Percentiles rank a stretch among this genome's conserved stretches.
phyloP scores from a whole-genome alignment of 1,139 yeast species.

The Saccharomyces hybrid region DNA sequence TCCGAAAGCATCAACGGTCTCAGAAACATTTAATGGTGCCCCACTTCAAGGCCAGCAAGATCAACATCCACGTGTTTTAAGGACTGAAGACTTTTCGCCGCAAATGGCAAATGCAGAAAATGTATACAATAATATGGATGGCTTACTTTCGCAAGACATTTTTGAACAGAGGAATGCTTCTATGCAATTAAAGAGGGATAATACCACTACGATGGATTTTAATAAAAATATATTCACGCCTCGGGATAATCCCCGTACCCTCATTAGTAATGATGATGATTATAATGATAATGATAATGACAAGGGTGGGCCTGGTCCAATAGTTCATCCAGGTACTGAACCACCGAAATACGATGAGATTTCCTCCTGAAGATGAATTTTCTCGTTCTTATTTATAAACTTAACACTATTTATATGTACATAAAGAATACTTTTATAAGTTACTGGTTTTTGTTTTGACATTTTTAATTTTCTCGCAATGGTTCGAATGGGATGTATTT shows the following conservation, averaged over 20 bases:
- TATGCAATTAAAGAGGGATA: neutral
- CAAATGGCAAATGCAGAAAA: neutral
- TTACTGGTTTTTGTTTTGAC: neutral
- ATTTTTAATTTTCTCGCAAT: too few species aligned
- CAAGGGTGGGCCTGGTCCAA: neutral
- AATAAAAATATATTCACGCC: neutral
- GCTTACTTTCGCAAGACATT: neutral
- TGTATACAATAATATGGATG: constrained; percentile 2
- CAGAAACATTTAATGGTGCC: constrained; percentile 8
- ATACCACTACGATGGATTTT: neutral
- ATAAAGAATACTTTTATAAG: neutral
- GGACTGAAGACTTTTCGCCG: constrained; percentile 7
- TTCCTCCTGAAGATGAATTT: constrained; percentile 3
- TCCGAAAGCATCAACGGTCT: neutral
- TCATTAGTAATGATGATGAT: neutral
- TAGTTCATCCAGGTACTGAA: constrained; percentile 2
- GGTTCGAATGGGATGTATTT: neutral
- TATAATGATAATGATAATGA: neutral
- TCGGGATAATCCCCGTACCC: neutral
- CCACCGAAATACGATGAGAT: constrained; percentile 24
- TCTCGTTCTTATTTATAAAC: neutral
- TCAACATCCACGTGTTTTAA: neutral
- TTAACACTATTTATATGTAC: neutral
- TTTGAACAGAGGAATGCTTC: neutral
- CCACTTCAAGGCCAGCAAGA: constrained; percentile 6